Base-by-base conservation (phyloP, 2,329 filamentous ascomycete genomes). In the Monascus ruber region DNA sequence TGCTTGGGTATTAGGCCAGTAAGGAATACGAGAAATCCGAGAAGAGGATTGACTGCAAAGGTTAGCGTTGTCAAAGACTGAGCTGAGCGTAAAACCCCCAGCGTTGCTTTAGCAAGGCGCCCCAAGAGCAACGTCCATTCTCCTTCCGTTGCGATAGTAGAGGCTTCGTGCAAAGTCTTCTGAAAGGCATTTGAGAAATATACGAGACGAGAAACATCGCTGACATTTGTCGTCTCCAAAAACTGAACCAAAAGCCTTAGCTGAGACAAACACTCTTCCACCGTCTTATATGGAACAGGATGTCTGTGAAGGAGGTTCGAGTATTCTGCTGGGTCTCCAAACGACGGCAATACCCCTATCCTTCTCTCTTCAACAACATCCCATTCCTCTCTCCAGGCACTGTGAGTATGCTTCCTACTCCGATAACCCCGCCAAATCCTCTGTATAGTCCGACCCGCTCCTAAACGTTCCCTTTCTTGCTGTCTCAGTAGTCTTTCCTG, bases 401-500 rank as follows among this genome's bases (percentile, higher is more conserved):
- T 63, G 46, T 76, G 76, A 45, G 84, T 66, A 37, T 61, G 56
- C 43, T 67, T 71, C 50, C 88, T 76, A 42, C 68, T 70, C 41
- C 61, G 71, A 59, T 93, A 75, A 9, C 87, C 87, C 59, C 89
- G 76, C 88, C 88, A 96, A 61, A 74, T 69, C 48, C 77, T 75
- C 60, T 96, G 91, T 47, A 96, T 77, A 36, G 67, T 73, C 49
- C 75, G 80, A 9, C 78, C 77, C 4, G 88, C 85, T 53, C 80
- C 82, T 36, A 88, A 64, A 42, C 79, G 78, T 36, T 85, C 80
- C 50, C 88, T 75, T 54, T 96, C 87, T 37, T 78, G 77, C 52
- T 94, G 85, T 49, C 91, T 76, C 50, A 80, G 75, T 47, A 81
- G 71, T 26, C 91, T 80, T 51, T 95, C 87, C 50, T 87, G 85